Evolutionary conservation across 805 yeast species (phyloP).

Genomic region (Candida tallmaniae): DNA sequence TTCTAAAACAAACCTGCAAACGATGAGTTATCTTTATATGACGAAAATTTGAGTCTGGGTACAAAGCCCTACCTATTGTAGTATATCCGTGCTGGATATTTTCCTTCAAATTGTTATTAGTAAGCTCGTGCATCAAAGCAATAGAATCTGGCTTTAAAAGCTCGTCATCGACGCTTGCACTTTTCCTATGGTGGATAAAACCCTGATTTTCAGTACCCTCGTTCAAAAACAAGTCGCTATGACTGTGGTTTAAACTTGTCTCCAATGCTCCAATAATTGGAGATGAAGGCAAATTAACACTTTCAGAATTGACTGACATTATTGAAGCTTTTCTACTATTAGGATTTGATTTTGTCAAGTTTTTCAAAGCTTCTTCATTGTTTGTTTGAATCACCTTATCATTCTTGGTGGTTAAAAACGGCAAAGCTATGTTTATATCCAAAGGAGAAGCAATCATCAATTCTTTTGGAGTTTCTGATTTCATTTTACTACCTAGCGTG

Average conservation of each 20-base stretch:
- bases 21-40: slow-evolving; percentile 64
- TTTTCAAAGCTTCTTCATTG: slow-evolving; percentile 13
- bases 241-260: slow-evolving; percentile 31
- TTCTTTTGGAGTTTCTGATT: slow-evolving; percentile 6
- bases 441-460: slow-evolving; percentile 39
- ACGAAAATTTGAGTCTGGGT: slow-evolving; percentile 61
- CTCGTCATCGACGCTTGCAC: slow-evolving; percentile 10
- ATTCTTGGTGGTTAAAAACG: slow-evolving; percentile 34
- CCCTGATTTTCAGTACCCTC: too few relatives aligned
- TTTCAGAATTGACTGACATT: slow-evolving; percentile 9
- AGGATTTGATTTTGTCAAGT: slow-evolving; percentile 12
- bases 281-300: slow-evolving; percentile 16
- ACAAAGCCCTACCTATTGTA: slow-evolving; percentile 36
- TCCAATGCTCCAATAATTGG: slow-evolving; percentile 38
- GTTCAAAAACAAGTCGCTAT: slow-evolving; percentile 12
- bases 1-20: slow-evolving; percentile 64
- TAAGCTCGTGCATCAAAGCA: slow-evolving; percentile 26
- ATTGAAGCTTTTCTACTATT: slow-evolving; percentile 25
- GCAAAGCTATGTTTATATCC: slow-evolving; percentile 40
- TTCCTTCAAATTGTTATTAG: slow-evolving; percentile 16
- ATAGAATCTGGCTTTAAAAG: slow-evolving; percentile 27
- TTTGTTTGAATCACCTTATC: slow-evolving; percentile 28
- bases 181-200: too few relatives aligned
- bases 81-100: slow-evolving; percentile 35
- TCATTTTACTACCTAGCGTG: neutral